Evolutionary conservation across 2,329 filamentous ascomycete genomes (phyloP).

Genomic region (Lachnellula suecica): DNA sequence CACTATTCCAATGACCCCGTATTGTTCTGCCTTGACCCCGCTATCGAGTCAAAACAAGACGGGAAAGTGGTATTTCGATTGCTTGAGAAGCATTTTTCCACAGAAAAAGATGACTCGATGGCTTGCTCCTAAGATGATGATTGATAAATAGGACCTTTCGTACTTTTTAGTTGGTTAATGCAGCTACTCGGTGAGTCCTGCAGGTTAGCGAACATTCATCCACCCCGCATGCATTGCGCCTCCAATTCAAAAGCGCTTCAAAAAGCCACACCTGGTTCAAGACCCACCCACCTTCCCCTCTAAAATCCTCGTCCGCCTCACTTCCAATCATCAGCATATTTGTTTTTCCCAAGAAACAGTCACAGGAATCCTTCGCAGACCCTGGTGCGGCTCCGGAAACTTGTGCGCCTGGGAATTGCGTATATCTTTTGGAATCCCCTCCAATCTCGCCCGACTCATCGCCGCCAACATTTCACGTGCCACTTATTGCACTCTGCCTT

Average conservation of each 20-base stretch:
- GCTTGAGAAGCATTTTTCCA: not conserved
- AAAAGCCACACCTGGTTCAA: not conserved
- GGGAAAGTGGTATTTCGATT: not conserved
- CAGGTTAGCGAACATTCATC: not conserved
- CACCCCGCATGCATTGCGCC: not conserved
- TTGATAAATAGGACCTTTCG: not conserved
- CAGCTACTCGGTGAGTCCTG: not conserved
- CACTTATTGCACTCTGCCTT: not conserved
- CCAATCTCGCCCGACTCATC: conserved; percentile 4
- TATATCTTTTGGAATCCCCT: conserved; percentile 1
- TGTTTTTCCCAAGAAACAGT: not conserved
- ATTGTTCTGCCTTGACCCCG: not conserved
- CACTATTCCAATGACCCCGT: not conserved
- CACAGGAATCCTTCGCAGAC: not conserved
- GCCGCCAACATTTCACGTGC: not conserved
- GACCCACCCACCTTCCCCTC: not conserved
- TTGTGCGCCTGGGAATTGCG: not conserved
- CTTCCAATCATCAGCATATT: not conserved
- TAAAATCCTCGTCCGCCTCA: conserved; percentile 1
- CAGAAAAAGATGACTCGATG: not conserved
- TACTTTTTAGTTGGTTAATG: not conserved
- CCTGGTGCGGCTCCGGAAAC: conserved; percentile 2
- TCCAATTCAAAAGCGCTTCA: not conserved
- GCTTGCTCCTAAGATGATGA: not conserved
- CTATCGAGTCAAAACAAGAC: not conserved